A percentile compares a stretch with the other conserved stretches of the same genome.
Conservation (phyloP, 2,329 filamentous ascomycete species). For the Sporothrix humicola region DNA sequence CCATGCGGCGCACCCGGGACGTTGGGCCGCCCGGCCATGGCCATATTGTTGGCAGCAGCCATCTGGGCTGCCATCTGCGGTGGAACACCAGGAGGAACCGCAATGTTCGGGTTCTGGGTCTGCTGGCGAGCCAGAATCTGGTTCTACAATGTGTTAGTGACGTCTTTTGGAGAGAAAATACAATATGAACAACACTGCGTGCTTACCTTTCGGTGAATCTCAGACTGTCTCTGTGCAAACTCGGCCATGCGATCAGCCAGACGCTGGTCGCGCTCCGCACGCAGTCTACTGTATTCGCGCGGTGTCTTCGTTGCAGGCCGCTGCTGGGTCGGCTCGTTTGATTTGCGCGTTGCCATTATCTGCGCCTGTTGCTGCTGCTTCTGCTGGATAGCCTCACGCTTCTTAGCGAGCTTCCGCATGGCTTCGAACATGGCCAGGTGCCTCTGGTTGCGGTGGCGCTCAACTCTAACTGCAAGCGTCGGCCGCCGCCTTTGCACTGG, state of each 20-base stretch:
- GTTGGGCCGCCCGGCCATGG: slow-evolving; percentile 50
- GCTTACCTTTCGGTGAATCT: slow-evolving; percentile 60
- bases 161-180: neutral
- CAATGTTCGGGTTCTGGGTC: slow-evolving; percentile 33
- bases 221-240: slow-evolving; percentile 65
- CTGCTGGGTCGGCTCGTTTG: slow-evolving; percentile 65
- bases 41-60: slow-evolving; percentile 44
- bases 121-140: slow-evolving; percentile 37
- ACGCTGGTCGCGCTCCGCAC: slow-evolving; percentile 81
- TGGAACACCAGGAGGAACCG: slow-evolving; percentile 40
- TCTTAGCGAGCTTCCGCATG: slow-evolving; percentile 94
- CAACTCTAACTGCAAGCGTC: slow-evolving; percentile 82
- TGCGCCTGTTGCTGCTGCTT: slow-evolving; percentile 84
- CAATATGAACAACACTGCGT: slow-evolving; percentile 38
- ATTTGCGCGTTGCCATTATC: slow-evolving; percentile 81
- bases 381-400: slow-evolving; percentile 81
- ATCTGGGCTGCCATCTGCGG: slow-evolving; percentile 52
- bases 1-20: slow-evolving; percentile 49
- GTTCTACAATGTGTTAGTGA: slow-evolving; percentile 39
- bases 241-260: slow-evolving; percentile 64
- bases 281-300: slow-evolving; percentile 86
- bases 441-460: slow-evolving; percentile 82
- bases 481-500: slow-evolving; percentile 66
- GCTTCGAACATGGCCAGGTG: slow-evolving; percentile 89
- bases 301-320: slow-evolving; percentile 72